Evolutionary conservation across 2,329 filamentous ascomycete species (phyloP), one percentile per base, ranked within the genome.

Genomic region (Fusarium sp.): DNA sequence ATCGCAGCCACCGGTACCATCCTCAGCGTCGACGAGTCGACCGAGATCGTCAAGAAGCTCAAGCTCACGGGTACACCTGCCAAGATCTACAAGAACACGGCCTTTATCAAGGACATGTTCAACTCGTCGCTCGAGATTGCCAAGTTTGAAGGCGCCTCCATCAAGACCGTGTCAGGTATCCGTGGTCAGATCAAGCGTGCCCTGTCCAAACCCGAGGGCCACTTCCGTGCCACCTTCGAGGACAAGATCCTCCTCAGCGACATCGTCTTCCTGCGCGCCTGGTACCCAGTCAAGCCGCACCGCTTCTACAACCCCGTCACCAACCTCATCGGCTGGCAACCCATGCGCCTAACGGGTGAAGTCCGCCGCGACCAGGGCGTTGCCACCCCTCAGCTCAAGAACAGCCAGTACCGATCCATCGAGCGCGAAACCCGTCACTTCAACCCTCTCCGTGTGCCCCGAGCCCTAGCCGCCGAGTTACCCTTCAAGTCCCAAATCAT

Each of bases 21-120:
- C 6, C 87, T 98, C 74, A 95, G 93, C 80, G 97, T 99, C 22
- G 97, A 99, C 81, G 95, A 98, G 84, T 94, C 93, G 45, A 95
- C 94, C 4, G 97, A 99, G 82, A 98, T 99, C 75, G 97, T 99
- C 83, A 99, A 99, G 90, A 99, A 99, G 88, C 92, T 99, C 81
- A 99, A 99, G 84, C 90, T 99, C 58, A 98, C 95, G 0, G 97
- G 97, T 69, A 89, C 91, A 57, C 95, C 97, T 1, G 97, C 97
- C 89, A 98, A 98, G 86, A 97, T 98, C 84, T 98, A 97, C 91
- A 98, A 98, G 85, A 99, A 99, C 86, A 99, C 97, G 0, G 95
- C 97, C 43, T 99, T 99, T 82, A 95, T 99, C 85, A 97, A 97
- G 83, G 95, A 97, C 85, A 99, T 99, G 97, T 99, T 99, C 88